These are phyloP conservation scores for Mytilinidion resinicola DNA, from an alignment of 495 filamentous ascomycete genomes.

Conservation along the genomic window DNA sequence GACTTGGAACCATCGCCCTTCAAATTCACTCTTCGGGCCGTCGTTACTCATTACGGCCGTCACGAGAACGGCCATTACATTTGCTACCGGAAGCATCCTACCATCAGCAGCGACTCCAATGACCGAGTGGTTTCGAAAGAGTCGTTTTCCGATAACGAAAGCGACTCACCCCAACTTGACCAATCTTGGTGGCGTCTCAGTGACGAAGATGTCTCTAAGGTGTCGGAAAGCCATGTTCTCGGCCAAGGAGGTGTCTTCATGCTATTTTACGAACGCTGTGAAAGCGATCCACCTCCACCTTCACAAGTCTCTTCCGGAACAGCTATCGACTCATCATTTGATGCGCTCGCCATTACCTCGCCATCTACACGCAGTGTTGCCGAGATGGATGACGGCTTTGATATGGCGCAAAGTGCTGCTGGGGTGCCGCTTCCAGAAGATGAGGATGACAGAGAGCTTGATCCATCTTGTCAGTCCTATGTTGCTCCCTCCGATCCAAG, in stretches of 20 bases:
- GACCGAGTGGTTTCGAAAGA: constrained; percentile 20
- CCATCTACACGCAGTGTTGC: neutral
- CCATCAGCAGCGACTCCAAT: constrained; percentile 32
- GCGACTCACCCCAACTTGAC: neutral
- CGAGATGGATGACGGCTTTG: neutral
- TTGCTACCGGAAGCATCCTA: constrained; percentile 68
- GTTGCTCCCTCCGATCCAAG: no score
- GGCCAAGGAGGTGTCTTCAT: constrained; percentile 85
- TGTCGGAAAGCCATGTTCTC: constrained; percentile 66
- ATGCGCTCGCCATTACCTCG: neutral
- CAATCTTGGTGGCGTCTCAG: constrained; percentile 72
- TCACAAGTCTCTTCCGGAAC: neutral
- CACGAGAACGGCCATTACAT: constrained; percentile 97
- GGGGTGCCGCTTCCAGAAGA: neutral
- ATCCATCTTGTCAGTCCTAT: neutral
- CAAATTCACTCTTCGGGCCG: constrained; percentile 72
- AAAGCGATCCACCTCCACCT: neutral
- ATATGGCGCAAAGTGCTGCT: neutral
- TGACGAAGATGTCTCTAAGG: constrained; percentile 72
- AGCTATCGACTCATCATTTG: neutral
- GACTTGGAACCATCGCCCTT: constrained; percentile 9
- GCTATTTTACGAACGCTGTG: constrained; percentile 76
- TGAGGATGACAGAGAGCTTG: neutral
- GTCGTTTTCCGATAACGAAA: constrained; percentile 21
- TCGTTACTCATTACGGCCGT: constrained; percentile 80